These are phyloP conservation scores for Ilex asprella DNA, from an alignment of 257 asterid species.

Conservation along the genomic window DNA sequence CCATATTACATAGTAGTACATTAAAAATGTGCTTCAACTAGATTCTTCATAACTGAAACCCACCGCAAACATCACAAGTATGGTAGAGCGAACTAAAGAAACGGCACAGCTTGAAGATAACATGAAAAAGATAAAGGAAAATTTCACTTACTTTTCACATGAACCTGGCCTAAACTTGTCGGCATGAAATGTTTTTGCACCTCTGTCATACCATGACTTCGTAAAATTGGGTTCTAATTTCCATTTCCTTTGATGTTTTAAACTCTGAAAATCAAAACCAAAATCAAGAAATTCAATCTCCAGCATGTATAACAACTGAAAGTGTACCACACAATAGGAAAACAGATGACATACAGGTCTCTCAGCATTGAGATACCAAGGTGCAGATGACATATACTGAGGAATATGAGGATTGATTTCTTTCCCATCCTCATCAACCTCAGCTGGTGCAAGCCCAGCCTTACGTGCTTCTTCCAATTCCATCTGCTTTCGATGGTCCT, in stretches of 20 bases:
- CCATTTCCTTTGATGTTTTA: slow-evolving; percentile 99
- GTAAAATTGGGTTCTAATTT: slow-evolving; percentile 77
- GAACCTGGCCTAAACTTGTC: slow-evolving; percentile 86
- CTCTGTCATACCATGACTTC: slow-evolving; percentile 84
- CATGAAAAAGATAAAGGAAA: background rate
- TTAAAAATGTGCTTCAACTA: background rate
- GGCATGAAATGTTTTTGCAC: slow-evolving; percentile 74
- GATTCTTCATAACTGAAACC: no score
- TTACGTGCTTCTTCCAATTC: slow-evolving; percentile 95
- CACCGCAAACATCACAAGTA: no score
- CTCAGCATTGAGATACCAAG: slow-evolving; percentile 88
- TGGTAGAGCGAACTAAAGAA: background rate
- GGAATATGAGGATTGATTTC: slow-evolving; percentile 99
- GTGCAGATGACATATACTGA: slow-evolving; percentile 94
- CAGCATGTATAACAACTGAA: background rate
- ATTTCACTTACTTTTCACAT: slow-evolving; percentile 65
- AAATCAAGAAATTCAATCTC: slow-evolving; percentile 3
- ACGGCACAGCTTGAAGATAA: background rate
- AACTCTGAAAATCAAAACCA: slow-evolving; percentile 45
- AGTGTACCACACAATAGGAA: background rate
- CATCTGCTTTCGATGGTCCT: slow-evolving; percentile 88
- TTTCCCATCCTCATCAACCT: slow-evolving; percentile 93
- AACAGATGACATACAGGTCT: slow-evolving; percentile 55
- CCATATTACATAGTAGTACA: no score
- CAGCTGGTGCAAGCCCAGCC: slow-evolving; percentile 99